Percentiles rank a stretch among this genome's conserved stretches.
Conservation (phyloP, 2,329 filamentous ascomycete species). For the Penicillium sclerotigenum region DNA sequence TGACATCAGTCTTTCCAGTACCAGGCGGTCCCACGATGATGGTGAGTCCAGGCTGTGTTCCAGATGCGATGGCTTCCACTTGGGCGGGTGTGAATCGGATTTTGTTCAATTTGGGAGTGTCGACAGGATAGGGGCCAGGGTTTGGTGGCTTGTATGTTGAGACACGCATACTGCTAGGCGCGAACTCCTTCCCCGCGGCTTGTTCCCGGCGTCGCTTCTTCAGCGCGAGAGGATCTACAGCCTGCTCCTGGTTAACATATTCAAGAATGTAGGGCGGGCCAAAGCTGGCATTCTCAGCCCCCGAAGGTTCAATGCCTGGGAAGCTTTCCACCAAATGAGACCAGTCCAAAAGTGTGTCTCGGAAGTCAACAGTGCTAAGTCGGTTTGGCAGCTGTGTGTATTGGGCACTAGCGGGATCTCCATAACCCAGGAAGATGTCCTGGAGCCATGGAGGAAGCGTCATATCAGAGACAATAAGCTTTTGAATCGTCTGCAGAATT, state of each 20-base stretch:
- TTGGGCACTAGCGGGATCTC: constrained; percentile 81
- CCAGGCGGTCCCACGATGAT: constrained; percentile 93
- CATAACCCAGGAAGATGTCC: constrained; percentile 96
- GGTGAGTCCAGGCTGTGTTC: constrained; percentile 89
- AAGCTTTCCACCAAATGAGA: constrained; percentile 87
- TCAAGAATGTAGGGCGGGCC: constrained; percentile 85
- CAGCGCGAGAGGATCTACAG: constrained; percentile 57
- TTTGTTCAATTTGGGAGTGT: constrained; percentile 75
- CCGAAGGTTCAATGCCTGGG: constrained; percentile 78
- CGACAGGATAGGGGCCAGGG: constrained; percentile 81
- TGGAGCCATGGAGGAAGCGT: constrained; percentile 88
- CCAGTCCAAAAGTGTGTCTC: constrained; percentile 95
- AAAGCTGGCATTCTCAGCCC: constrained; percentile 69
- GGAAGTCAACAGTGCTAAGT: constrained; percentile 77
- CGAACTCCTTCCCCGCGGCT: constrained; percentile 62
- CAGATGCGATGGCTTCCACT: constrained; percentile 87
- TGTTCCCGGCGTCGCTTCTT: constrained; percentile 85
- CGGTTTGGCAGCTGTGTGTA: constrained; percentile 79
- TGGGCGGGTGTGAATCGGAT: constrained; percentile 90
- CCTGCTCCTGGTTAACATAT: constrained; percentile 53
- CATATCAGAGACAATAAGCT: constrained; percentile 77
- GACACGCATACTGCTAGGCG: constrained; percentile 69
- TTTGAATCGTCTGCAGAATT: constrained; percentile 86
- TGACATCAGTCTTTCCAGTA: constrained; percentile 98
- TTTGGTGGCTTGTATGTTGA: constrained; percentile 88